Evolutionary conservation across 805 yeast species (phyloP).

Genomic region (Yamadazyma sp.): DNA sequence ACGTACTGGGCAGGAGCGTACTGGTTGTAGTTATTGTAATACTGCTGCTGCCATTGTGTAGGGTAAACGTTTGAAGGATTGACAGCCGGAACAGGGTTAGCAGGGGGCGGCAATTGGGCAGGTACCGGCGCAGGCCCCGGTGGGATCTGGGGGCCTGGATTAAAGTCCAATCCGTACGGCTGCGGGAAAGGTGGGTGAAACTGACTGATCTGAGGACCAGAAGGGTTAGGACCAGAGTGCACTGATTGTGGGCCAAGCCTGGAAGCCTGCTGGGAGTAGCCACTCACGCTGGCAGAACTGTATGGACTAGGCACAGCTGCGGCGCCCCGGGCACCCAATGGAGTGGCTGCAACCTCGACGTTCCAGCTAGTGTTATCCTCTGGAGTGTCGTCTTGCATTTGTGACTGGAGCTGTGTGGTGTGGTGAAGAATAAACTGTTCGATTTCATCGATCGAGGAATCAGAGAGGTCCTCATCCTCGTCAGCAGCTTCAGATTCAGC

Average conservation of each 20-base stretch:
- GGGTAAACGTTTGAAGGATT: no score
- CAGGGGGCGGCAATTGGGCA: no score
- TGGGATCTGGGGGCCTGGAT: no score
- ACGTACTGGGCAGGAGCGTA: not conserved
- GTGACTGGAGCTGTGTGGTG: constrained; percentile 25
- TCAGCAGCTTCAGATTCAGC: constrained; percentile 6
- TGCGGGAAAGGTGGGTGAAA: no score
- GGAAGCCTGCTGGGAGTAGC: no score
- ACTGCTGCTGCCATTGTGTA: not conserved
- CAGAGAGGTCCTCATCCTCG: constrained; percentile 4
- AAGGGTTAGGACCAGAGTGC: no score
- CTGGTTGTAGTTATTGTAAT: not conserved
- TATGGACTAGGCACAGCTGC: not conserved
- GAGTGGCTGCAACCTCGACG: constrained; percentile 4
- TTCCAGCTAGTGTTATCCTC: constrained; percentile 1
- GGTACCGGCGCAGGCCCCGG: no score
- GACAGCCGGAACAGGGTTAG: no score
- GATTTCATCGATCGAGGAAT: constrained; percentile 33
- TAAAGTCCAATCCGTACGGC: no score
- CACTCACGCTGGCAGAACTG: constrained; percentile 5
- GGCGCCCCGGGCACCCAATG: constrained; percentile 1
- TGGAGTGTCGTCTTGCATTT: constrained; percentile 4
- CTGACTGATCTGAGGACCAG: no score
- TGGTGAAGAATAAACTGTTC: constrained; percentile 36
- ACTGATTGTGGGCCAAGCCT: no score